phyloP scores from a whole-genome alignment of 2,329 filamentous ascomycete genomes.

The Fusarium euwallaceae region DNA sequence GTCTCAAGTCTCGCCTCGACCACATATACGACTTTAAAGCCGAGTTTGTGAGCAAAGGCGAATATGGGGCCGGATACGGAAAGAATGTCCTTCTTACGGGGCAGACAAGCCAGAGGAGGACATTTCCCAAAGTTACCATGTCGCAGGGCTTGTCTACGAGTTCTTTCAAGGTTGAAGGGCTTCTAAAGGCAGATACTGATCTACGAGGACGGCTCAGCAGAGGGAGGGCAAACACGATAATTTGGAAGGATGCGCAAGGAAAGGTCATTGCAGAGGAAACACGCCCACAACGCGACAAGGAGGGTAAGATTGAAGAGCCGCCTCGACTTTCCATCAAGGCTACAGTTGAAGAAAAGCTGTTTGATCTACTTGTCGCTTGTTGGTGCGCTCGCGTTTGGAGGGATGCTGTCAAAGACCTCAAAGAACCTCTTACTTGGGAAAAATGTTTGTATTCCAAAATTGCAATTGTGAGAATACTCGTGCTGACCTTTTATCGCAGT shows the following conservation, averaged over 20 bases:
- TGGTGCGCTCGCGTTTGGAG: constrained; percentile 49
- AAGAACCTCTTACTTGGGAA: constrained; percentile 43
- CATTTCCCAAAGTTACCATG: constrained; percentile 37
- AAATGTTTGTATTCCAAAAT: constrained; percentile 33
- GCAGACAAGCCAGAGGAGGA: constrained; percentile 36
- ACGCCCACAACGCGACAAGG: constrained; percentile 31
- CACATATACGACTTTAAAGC: constrained; percentile 49
- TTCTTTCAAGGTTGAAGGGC: constrained; percentile 37
- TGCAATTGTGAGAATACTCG: background rate
- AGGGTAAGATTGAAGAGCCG: constrained; percentile 27
- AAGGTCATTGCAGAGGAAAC: constrained; percentile 45
- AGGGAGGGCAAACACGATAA: constrained; percentile 35
- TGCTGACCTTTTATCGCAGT: constrained; percentile 16
- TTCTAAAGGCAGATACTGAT: constrained; percentile 40
- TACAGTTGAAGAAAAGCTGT: constrained; percentile 39
- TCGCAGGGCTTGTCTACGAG: constrained; percentile 30
- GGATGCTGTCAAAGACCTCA: constrained; percentile 40
- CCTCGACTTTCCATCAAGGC: constrained; percentile 44
- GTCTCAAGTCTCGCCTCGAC: constrained; percentile 38
- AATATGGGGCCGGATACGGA: background rate
- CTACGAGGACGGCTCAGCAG: constrained; percentile 39
- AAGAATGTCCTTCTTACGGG: constrained; percentile 36
- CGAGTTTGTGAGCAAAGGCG: constrained; percentile 15
- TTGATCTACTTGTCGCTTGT: constrained; percentile 48
- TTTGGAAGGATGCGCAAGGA: constrained; percentile 43